A percentile compares a stretch with the other conserved stretches of the same genome.
Conservation (phyloP, 768 basidiomycete species). For the Pleurotus salmoneostramineus region DNA sequence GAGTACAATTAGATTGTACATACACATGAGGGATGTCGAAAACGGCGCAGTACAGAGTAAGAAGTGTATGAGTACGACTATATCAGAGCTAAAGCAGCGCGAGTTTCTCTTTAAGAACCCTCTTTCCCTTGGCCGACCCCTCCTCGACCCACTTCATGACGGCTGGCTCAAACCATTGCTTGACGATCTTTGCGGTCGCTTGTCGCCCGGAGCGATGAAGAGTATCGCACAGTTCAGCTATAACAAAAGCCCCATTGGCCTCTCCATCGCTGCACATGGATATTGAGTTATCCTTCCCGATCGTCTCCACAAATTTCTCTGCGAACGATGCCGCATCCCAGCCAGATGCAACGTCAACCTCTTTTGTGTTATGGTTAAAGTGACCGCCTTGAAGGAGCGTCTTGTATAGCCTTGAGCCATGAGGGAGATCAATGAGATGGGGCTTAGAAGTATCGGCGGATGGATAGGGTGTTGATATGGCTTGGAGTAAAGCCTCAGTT, state of each 20-base stretch:
- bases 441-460: conserved; percentile 41
- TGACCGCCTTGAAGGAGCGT: conserved; percentile 89
- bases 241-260: conserved; percentile 68
- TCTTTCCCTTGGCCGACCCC: conserved; percentile 65
- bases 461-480: conserved; percentile 55
- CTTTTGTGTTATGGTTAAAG: conserved; percentile 59
- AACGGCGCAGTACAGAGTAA: too few species aligned
- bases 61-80: too few species aligned
- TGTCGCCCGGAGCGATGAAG: conserved; percentile 36
- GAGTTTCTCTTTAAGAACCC: conserved; percentile 61
- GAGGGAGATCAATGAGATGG: conserved; percentile 79
- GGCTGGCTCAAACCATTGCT: conserved; percentile 53
- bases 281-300: conserved; percentile 47
- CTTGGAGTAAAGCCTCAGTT: conserved; percentile 53
- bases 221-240: conserved; percentile 69
- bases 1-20: too few species aligned
- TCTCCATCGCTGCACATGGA: conserved; percentile 54
- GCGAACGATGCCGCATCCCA: conserved; percentile 67
- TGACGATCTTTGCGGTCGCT: conserved; percentile 40
- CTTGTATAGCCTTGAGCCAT: conserved; percentile 83
- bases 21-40: too few species aligned
- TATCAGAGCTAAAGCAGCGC: conserved; percentile 28
- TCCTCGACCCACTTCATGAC: conserved; percentile 44
- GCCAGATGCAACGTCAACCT: conserved; percentile 44
- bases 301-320: conserved; percentile 44